Evolutionary conservation across 1,139 yeast species (phyloP).

Genomic region (Zygosaccharomyces pseudobailii): DNA sequence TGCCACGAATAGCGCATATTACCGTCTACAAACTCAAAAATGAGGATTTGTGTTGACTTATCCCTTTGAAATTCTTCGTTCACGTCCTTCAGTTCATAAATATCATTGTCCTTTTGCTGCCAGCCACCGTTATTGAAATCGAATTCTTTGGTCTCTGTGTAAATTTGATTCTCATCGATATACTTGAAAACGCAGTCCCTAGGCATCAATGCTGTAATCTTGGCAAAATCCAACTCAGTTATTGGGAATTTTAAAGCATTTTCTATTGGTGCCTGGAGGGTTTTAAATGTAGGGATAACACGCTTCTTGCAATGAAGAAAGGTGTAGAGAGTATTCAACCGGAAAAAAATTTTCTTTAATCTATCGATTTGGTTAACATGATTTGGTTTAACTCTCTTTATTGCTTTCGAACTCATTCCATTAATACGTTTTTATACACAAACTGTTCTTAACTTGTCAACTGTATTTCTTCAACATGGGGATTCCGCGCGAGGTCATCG

Average conservation of each 20-base stretch:
- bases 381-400: conserved; percentile 6
- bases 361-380: conserved; percentile 30
- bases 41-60: conserved; percentile 47
- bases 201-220: conserved; percentile 60
- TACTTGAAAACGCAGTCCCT: conserved; percentile 65
- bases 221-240: conserved; percentile 52
- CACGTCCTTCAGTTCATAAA: conserved; percentile 40
- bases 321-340: conserved; percentile 52
- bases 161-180: conserved; percentile 65
- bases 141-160: conserved; percentile 45
- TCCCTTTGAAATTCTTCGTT: conserved; percentile 31
- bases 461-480: neutral
- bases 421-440: neutral
- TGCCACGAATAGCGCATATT: conserved; percentile 42
- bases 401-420: neutral
- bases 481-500: neutral
- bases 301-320: conserved; percentile 53
- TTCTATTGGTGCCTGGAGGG: conserved; percentile 46
- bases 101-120: conserved; percentile 45
- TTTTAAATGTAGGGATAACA: conserved; percentile 49
- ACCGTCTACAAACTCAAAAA: conserved; percentile 79
- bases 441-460: too few species aligned
- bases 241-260: conserved; percentile 40
- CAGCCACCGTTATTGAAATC: conserved; percentile 44
- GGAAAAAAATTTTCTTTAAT: conserved; percentile 42